phyloP scores from a whole-genome alignment of 2,329 filamentous ascomycete species.

The Aspergillus terreus region DNA sequence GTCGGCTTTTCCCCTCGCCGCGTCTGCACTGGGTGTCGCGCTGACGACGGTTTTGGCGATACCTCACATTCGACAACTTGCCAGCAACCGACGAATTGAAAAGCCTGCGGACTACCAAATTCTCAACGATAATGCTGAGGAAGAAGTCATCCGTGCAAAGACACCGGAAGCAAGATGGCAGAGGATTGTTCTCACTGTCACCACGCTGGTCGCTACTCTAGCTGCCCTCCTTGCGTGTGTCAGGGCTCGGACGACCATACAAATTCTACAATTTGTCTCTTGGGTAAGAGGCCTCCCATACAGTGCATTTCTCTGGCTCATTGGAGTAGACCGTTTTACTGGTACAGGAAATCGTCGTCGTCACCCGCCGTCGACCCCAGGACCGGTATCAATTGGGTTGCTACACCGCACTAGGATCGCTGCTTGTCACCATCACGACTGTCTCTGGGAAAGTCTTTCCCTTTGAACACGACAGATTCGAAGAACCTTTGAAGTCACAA shows the following conservation, averaged over 20 bases:
- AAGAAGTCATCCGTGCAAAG: not conserved
- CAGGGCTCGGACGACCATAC: not conserved
- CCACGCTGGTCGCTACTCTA: not conserved
- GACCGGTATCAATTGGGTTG: conserved; percentile 7
- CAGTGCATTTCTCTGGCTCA: not conserved
- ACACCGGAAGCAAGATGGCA: not conserved
- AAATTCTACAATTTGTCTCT: not conserved
- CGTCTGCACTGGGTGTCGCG: not conserved
- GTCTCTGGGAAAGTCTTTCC: not conserved
- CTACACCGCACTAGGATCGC: conserved; percentile 5
- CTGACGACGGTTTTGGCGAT: not conserved
- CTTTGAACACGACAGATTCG: not conserved
- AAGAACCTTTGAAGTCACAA: not conserved
- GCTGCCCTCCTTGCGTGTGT: not conserved
- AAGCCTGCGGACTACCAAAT: conserved; percentile 1
- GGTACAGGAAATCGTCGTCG: conserved; percentile 3
- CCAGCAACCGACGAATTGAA: not conserved
- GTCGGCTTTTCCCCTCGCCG: not conserved
- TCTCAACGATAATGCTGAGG: conserved; percentile 13
- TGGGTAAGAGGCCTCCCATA: conserved; percentile 5
- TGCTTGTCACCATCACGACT: not conserved
- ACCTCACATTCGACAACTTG: not conserved
- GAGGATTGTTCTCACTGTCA: not conserved
- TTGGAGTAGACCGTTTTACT: conserved; percentile 1
- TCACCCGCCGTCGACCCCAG: not conserved